Conservation (phyloP, 1,284 basidiomycete genomes). For the Apiotrichum laibachii region DNA sequence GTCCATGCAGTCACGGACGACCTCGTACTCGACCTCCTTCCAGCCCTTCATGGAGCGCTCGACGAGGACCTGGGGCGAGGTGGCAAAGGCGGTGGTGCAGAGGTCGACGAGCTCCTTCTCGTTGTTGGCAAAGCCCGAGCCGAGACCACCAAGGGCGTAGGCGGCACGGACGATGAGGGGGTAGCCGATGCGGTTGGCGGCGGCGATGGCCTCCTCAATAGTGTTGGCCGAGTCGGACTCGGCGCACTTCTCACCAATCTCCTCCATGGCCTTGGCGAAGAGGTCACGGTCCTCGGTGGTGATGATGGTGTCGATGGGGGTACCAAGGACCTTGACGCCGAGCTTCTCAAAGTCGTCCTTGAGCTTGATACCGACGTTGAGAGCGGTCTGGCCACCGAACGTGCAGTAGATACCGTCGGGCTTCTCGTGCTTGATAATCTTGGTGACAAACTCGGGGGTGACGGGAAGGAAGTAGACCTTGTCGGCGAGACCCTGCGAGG, state of each 20-base stretch:
- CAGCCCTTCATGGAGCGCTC: conserved; percentile 99
- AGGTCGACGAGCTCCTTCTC: conserved; percentile 81
- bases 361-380: conserved; percentile 95
- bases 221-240: conserved; percentile 77
- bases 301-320: conserved; percentile 96
- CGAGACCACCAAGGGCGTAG: conserved; percentile 91
- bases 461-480: conserved; percentile 99
- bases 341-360: conserved; percentile 87
- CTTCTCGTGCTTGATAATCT: conserved; percentile 97
- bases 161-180: conserved; percentile 97
- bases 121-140: conserved; percentile 90
- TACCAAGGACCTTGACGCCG: conserved; percentile 91
- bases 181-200: conserved; percentile 87
- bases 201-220: conserved; percentile 74
- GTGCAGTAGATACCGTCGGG: conserved; percentile 99
- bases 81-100: conserved; percentile 92
- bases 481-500: conserved; percentile 93
- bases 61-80: conserved; percentile 92
- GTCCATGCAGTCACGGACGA: conserved; percentile 95
- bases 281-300: conserved; percentile 94
- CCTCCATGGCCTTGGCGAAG: conserved; percentile 91
- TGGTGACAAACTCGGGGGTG: conserved; percentile 94
- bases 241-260: conserved; percentile 91
- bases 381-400: conserved; percentile 95
- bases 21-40: conserved; percentile 99